Base-by-base conservation (phyloP, 371 early-diverging fungal genomes). In the Mortierella sp. region DNA sequence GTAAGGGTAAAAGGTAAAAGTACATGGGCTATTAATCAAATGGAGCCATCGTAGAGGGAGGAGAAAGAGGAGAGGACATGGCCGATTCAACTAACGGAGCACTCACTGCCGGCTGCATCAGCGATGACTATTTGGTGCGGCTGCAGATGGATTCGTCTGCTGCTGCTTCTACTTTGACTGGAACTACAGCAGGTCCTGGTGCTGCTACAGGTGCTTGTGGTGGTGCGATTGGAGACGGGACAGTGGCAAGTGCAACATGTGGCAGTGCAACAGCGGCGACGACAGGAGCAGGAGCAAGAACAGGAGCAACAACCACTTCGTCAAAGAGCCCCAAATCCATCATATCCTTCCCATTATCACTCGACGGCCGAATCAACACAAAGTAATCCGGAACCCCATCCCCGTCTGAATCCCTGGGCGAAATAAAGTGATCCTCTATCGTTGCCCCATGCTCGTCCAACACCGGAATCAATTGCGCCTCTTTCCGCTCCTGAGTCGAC, bases 401-500 rank as follows among this genome's bases (percentile, higher is more conserved):
- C 41, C 85, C 85, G 71, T 84, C 72, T 12, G 79, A 43, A 29
- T 84, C 85, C 43, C 85, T 38, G 1, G 85, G 85, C 2, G 85
- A 85, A 48, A 85, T 81, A 49, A 85, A 85, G 21, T 85, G 82
- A 48, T 85, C 82, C 68, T 85, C 85, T 48, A 85, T 79, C 14
- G 77, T 51, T 5, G 35, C 72, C 1, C 85, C 85, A 56, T 76
- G 63, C 74, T 85, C 85, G 46, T 85, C 85, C 71, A 81, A 16
- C 0, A 58, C 82, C 2, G 85, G 85, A n/a, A 85, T 81, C 48
- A 81, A 48, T 43, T 85, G 85, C 0, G 76, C 85, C 44, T 74
- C 72, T 35, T 81, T 85, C 35, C 85, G 74, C 35, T 85, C 85
- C 74, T 75, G 55, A 2, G 77, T 78, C 54, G 82, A 80, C 68